Conservation (phyloP, 495 filamentous ascomycete genomes). For the Penicillium fimorum region DNA sequence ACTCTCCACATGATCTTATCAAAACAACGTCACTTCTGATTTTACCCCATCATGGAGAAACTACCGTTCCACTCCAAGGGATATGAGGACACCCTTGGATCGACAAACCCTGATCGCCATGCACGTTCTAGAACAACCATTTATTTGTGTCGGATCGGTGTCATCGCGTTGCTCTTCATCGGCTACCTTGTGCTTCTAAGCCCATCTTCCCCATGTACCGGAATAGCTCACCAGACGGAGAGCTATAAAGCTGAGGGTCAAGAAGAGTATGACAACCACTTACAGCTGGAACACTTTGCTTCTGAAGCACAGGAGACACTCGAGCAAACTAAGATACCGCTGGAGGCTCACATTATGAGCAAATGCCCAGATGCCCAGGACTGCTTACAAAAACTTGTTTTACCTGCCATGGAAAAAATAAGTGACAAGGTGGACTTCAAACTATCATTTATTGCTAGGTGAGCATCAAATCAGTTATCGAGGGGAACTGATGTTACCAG, state of each 20-base stretch:
- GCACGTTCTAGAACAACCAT: constrained; percentile 12
- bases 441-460: constrained; percentile 87
- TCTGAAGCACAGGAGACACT: not conserved
- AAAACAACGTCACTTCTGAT: constrained; percentile 9
- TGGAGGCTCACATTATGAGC: constrained; percentile 92
- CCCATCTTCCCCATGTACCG: constrained; percentile 1
- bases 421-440: constrained; percentile 85
- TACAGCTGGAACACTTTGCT: not conserved
- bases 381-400: constrained; percentile 75
- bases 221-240: not conserved
- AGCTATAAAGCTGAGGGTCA: not conserved
- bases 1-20: constrained; percentile 15
- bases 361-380: constrained; percentile 88
- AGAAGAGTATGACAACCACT: not conserved
- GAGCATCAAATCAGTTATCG: constrained; percentile 14
- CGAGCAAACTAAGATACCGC: constrained; percentile 53
- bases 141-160: constrained; percentile 17
- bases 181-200: constrained; percentile 22
- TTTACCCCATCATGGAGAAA: constrained; percentile 25
- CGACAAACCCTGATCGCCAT: constrained; percentile 4
- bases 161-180: constrained; percentile 19
- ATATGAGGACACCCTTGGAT: not conserved
- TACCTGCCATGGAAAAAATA: constrained; percentile 82
- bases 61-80: constrained; percentile 21
- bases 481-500: not conserved